phyloP scores from a whole-genome alignment of 2,329 filamentous ascomycete genomes.

The Hymenoscyphus albidus region DNA sequence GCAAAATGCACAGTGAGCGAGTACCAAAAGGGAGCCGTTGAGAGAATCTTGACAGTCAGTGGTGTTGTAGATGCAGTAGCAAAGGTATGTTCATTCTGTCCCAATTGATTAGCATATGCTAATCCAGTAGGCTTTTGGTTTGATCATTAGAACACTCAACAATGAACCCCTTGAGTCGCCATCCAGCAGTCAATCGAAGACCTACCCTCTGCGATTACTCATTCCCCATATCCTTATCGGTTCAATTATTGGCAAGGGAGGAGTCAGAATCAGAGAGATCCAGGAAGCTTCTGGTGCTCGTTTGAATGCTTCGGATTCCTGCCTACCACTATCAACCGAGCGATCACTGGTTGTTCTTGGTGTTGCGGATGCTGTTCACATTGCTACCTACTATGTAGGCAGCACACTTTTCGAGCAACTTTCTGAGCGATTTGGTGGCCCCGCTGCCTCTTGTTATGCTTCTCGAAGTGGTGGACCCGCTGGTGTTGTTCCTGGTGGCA shows the following conservation, averaged over 20 bases:
- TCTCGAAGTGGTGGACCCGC: conserved; percentile 90
- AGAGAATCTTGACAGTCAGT: conserved; percentile 96
- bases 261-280: conserved; percentile 94
- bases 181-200: conserved; percentile 92
- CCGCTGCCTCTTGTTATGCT: conserved; percentile 95
- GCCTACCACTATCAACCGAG: conserved; percentile 90
- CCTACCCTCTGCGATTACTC: conserved; percentile 90
- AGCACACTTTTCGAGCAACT: conserved; percentile 97
- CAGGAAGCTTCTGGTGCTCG: conserved; percentile 96
- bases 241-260: conserved; percentile 97
- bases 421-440: conserved; percentile 92
- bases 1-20: conserved; percentile 99
- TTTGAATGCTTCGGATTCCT: conserved; percentile 92
- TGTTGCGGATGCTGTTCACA: conserved; percentile 96
- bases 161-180: conserved; percentile 87
- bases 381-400: conserved; percentile 97
- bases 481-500: conserved; percentile 89
- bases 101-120: conserved; percentile 7
- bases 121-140: conserved; percentile 77
- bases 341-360: conserved; percentile 97
- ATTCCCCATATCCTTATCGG: conserved; percentile 97
- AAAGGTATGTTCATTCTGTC: conserved; percentile 60
- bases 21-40: conserved; percentile 93
- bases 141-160: conserved; percentile 97
- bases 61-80: conserved; percentile 94